Percentiles rank a stretch among this genome's conserved stretches.
These are phyloP conservation scores for Epicoccum sorghinum DNA, from an alignment of 2,329 filamentous ascomycete genomes.

Conservation along the genomic window DNA sequence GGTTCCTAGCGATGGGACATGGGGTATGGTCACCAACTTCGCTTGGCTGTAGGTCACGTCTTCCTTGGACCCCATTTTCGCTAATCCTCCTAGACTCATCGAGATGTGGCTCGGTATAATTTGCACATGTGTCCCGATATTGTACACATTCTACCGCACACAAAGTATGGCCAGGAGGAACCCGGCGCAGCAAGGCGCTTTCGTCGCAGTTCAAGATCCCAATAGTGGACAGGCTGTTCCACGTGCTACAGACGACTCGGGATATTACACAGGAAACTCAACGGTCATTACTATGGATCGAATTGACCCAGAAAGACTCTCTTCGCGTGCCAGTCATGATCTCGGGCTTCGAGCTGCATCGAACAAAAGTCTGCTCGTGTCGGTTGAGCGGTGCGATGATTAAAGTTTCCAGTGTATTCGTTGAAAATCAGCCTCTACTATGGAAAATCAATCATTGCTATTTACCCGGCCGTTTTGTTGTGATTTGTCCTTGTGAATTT, in stretches of 20 bases:
- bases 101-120: conserved; percentile 28
- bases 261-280: neutral
- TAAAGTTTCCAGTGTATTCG: too few species aligned
- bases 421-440: too few species aligned
- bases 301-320: neutral
- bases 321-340: neutral
- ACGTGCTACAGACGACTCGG: conserved; percentile 1
- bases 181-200: neutral
- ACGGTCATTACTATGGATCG: too few species aligned
- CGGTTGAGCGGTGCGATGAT: conserved; percentile 10
- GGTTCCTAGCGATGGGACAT: conserved; percentile 19
- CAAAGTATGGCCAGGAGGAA: neutral
- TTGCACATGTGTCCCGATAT: conserved; percentile 20
- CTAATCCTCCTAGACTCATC: conserved; percentile 14
- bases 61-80: neutral
- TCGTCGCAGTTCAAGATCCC: conserved; percentile 8
- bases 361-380: conserved; percentile 17
- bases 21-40: conserved; percentile 23
- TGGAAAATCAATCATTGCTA: too few species aligned
- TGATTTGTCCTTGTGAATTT: too few species aligned
- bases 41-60: conserved; percentile 21
- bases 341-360: conserved; percentile 9
- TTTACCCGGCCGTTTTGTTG: too few species aligned
- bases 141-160: conserved; percentile 6
- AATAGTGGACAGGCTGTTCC: conserved; percentile 7